A percentile compares a stretch with the other conserved stretches of the same genome.
These are phyloP conservation scores for Zhuliangozyma blackwelliae DNA, from an alignment of 1,139 yeast species.

Conservation along the genomic window DNA sequence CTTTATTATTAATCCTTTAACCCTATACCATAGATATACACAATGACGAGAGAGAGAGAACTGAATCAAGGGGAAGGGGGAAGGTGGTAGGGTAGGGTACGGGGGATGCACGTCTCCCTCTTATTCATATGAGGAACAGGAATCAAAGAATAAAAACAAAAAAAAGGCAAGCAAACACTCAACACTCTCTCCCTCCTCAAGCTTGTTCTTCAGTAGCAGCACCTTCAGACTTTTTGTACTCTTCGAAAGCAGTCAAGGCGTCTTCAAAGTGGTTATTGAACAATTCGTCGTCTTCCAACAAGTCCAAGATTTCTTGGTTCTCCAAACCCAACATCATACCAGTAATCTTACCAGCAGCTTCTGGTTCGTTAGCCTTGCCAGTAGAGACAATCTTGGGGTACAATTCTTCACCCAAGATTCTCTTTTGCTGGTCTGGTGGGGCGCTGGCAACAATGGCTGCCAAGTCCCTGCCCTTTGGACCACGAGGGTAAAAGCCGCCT, in stretches of 20 bases:
- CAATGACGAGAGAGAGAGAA: constrained; percentile 19
- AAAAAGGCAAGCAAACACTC: background rate
- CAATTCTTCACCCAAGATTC: constrained; percentile 95
- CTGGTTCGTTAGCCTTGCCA: constrained; percentile 82
- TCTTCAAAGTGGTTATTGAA: constrained; percentile 92
- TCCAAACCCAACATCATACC: constrained; percentile 99
- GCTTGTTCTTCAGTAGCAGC: constrained; percentile 27
- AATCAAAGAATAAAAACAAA: constrained; percentile 2
- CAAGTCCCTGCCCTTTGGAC: constrained; percentile 40
- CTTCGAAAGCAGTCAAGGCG: constrained; percentile 91
- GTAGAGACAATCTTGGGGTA: constrained; percentile 92
- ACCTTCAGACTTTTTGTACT: constrained; percentile 53
- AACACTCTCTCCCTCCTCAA: constrained; percentile 7
- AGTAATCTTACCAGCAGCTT: constrained; percentile 97
- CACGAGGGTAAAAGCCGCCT: constrained; percentile 46
- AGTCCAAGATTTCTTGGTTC: constrained; percentile 82
- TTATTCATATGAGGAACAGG: too few species aligned
- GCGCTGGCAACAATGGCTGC: constrained; percentile 59
- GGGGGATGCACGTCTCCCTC: too few species aligned
- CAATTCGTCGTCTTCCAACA: constrained; percentile 85
- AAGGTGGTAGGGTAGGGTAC: too few species aligned
- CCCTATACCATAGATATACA: constrained; percentile 25
- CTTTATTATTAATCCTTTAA: constrained; percentile 17
- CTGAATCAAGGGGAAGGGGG: constrained; percentile 11
- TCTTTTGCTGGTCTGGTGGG: constrained; percentile 90